Evolutionary conservation across 495 filamentous ascomycete genomes (phyloP), one percentile per base, ranked within the genome.

Genomic region (Thermochaetoides thermophila): DNA sequence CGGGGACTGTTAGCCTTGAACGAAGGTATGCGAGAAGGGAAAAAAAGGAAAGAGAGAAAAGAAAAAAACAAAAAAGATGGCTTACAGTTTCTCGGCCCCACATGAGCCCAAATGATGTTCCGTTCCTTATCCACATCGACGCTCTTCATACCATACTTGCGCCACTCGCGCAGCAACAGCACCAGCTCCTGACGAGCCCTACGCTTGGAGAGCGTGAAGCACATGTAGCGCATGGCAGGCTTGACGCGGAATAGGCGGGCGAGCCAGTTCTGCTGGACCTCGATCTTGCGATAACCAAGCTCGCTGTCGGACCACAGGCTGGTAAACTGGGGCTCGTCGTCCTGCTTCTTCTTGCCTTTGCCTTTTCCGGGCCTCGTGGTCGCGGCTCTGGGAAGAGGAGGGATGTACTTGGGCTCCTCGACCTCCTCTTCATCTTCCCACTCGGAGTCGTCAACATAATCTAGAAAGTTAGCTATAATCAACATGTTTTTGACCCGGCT

Each of bases 231-330:
- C 17, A 60, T 73, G 0, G 78, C 77, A 0, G 89, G 87, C 47
- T 89, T 93, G 52, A 95, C 77, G 29, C 84, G 74, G 57, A 97
- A 78, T 14, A 96, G 71, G 11, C 80, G 78, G 21, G 79, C 73
- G 30, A 97, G 66, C 84, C 85, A 94, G 37, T 79, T 89, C 38
- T 77, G 73, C 28, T 74, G 69, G 3, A 71, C 62, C 12, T 69
- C 72, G 31, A 73, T 68, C 37, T 64, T 55, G 32, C 68, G 66
- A 15, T 16, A 29, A 5, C 38, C 43, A 5, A 15, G 26, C 27
- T 43, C 47, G 20, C 39, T 43, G 13, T 42, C 47, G 8, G 32
- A 44, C 48, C 45, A 48, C 14, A 40, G 29, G 17, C 32, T 35
- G n/a, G 6, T 22, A 34, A 11, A 12, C 29, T 7, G 32, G 25